Percentiles rank a stretch among this genome's conserved stretches.
phyloP scores from a whole-genome alignment of 1,284 basidiomycete genomes.

The Trichosporon sp. region DNA sequence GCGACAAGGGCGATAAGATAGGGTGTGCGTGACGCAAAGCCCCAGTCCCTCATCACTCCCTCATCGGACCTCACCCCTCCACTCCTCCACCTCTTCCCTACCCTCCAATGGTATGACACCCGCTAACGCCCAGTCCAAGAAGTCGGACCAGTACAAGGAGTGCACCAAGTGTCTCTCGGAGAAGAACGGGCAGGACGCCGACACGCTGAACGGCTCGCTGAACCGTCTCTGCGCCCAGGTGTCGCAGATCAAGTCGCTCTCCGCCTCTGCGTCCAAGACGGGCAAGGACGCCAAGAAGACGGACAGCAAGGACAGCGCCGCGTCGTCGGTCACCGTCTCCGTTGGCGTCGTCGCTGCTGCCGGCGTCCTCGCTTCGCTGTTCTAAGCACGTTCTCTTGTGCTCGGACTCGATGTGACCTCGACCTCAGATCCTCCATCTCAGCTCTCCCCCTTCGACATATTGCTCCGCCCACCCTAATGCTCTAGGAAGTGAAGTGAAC shows the following conservation, averaged over 20 bases:
- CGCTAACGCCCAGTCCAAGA: constrained; percentile 4
- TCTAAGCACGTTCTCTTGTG: neutral
- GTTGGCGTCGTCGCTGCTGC: constrained; percentile 6
- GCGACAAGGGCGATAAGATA: neutral
- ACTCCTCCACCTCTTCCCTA: neutral
- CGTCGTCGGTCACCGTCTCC: neutral
- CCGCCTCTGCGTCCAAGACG: neutral
- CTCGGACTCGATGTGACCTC: too few species aligned
- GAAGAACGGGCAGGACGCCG: constrained; percentile 7
- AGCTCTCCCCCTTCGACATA: too few species aligned
- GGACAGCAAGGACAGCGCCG: constrained; percentile 4
- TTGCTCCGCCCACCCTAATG: too few species aligned
- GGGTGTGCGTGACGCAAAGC: neutral
- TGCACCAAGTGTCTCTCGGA: constrained; percentile 17
- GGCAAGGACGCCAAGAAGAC: constrained; percentile 15
- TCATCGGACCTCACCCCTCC: neutral
- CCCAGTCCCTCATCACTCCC: neutral
- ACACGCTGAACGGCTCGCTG: constrained; percentile 16
- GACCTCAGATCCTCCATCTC: too few species aligned
- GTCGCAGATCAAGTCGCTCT: constrained; percentile 15
- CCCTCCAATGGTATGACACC: neutral
- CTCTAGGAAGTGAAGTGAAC: too few species aligned
- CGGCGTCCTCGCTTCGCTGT: neutral
- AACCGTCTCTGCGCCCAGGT: constrained; percentile 21
- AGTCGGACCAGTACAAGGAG: constrained; percentile 18